phyloP scores from a whole-genome alignment of 345 rosid genomes.

The Sisymbrium altissimum region DNA sequence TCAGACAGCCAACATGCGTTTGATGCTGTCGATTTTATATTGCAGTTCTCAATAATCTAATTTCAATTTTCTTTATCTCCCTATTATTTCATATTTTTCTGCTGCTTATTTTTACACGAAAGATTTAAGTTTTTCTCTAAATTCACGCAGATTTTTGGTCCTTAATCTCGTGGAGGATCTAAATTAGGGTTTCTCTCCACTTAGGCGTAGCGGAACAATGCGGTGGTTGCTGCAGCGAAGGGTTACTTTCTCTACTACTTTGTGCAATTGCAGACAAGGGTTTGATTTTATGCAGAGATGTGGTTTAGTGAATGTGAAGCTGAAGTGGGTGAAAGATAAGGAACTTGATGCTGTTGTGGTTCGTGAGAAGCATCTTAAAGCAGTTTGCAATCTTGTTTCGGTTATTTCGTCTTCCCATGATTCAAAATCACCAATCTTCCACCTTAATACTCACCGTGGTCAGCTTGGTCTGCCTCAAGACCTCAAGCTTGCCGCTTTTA shows the following conservation, averaged over 20 bases:
- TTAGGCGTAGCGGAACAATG: constrained; percentile 33
- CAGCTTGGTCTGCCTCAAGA: constrained; percentile 61
- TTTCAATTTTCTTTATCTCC: neutral
- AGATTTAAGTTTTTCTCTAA: neutral
- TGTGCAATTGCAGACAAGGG: constrained; percentile 36
- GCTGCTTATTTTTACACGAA: neutral
- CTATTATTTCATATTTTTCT: neutral
- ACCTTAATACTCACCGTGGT: constrained; percentile 48
- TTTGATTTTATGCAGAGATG: constrained; percentile 48
- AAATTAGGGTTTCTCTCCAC: neutral
- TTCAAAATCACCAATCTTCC: constrained; percentile 46
- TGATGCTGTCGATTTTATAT: neutral
- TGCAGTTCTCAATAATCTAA: neutral
- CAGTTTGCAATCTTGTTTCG: constrained; percentile 56
- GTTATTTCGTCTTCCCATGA: constrained; percentile 43
- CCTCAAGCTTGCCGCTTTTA: constrained; percentile 64
- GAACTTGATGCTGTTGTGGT: constrained; percentile 56
- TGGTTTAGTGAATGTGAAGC: constrained; percentile 64
- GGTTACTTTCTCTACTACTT: constrained; percentile 15
- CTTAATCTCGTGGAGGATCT: neutral
- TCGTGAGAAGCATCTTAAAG: constrained; percentile 59
- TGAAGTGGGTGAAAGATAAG: constrained; percentile 85
- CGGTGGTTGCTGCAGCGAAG: constrained; percentile 28
- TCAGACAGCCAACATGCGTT: neutral
- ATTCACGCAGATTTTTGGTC: neutral